Conservation (phyloP, 1,284 basidiomycete species). For the Melampsora abietis-canadensis region DNA sequence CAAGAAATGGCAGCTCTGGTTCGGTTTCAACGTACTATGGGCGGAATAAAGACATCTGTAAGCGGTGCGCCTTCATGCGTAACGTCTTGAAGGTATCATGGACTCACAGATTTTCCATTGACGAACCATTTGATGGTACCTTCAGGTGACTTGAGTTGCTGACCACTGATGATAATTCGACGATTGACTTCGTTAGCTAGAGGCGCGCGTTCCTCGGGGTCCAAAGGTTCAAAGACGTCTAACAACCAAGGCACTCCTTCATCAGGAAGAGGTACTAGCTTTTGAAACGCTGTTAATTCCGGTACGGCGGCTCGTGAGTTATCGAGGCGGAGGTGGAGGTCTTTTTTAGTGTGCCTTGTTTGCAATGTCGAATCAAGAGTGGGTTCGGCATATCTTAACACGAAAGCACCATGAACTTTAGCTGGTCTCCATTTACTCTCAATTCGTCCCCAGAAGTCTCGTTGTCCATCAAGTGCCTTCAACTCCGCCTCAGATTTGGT, state of each 20-base stretch:
- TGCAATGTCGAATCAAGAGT: not conserved
- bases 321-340: conserved; percentile 48
- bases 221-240: conserved; percentile 17
- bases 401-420: conserved; percentile 20
- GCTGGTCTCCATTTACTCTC: conserved; percentile 26
- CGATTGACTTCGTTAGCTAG: conserved; percentile 27
- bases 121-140: conserved; percentile 31
- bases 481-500: conserved; percentile 43
- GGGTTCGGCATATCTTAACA: conserved; percentile 9
- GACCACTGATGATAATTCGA: conserved; percentile 21
- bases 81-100: not conserved
- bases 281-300: not conserved
- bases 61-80: not conserved
- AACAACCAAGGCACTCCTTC: conserved; percentile 17
- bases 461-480: conserved; percentile 1
- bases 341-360: conserved; percentile 27
- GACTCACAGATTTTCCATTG: conserved; percentile 21
- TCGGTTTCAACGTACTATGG: conserved; percentile 19
- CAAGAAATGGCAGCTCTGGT: conserved; percentile 24
- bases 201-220: conserved; percentile 18
- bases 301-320: conserved; percentile 43
- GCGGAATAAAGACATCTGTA: not conserved
- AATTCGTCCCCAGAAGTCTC: conserved; percentile 21
- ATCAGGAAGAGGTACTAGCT: conserved; percentile 17
- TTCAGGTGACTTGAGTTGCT: conserved; percentile 14